Conservation (phyloP, 768 basidiomycete species). For the Termitomyces heimii region DNA sequence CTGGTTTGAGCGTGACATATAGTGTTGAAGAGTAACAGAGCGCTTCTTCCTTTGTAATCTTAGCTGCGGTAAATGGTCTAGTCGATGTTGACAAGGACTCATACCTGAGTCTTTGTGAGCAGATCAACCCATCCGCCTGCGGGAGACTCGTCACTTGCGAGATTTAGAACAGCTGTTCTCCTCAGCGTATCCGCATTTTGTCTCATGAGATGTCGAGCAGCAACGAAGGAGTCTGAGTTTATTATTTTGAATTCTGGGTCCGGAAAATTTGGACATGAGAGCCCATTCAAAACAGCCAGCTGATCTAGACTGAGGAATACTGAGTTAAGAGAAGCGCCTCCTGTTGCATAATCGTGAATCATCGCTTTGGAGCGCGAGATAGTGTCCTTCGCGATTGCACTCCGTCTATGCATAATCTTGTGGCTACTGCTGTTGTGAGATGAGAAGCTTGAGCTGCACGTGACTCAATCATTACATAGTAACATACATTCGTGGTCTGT, state of each 20-base stretch:
- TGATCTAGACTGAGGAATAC: slow-evolving; percentile 20
- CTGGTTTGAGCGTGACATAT: slow-evolving; percentile 31
- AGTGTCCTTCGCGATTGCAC: slow-evolving; percentile 20
- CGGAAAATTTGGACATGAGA: slow-evolving; percentile 10
- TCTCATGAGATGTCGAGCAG: slow-evolving; percentile 25
- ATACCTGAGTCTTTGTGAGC: slow-evolving; percentile 26
- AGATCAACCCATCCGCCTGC: slow-evolving; percentile 27
- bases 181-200: slow-evolving; percentile 18
- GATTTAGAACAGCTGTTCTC: slow-evolving; percentile 30
- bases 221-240: slow-evolving; percentile 32
- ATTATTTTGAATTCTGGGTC: slow-evolving; percentile 19
- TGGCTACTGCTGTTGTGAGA: not conserved
- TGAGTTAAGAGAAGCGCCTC: slow-evolving; percentile 26
- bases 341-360: slow-evolving; percentile 17
- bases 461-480: no score
- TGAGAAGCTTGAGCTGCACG: not conserved
- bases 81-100: not conserved
- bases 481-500: no score
- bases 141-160: slow-evolving; percentile 28
- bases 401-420: not conserved
- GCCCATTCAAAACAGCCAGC: slow-evolving; percentile 18
- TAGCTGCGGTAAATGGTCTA: not conserved
- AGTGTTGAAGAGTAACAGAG: slow-evolving; percentile 44
- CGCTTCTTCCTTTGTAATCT: slow-evolving; percentile 32
- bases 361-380: slow-evolving; percentile 21